Percentiles rank a stretch among this genome's conserved stretches.
These are phyloP conservation scores for Thoreauomyces humboldtii DNA, from an alignment of 192 early-diverging fungal species.

Conservation along the genomic window DNA sequence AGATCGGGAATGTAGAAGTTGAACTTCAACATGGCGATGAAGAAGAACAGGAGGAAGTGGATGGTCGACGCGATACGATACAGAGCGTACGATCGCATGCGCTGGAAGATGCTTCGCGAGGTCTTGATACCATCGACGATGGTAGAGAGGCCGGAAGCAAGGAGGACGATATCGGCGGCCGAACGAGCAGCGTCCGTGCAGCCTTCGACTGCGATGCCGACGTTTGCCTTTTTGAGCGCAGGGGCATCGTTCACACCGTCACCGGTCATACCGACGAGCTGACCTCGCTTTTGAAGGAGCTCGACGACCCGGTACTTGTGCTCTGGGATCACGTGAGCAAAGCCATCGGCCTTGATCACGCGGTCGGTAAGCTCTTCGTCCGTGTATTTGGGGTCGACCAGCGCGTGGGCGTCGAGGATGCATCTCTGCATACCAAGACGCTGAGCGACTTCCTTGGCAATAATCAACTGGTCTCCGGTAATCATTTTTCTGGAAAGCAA, in stretches of 20 bases:
- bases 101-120: constrained; percentile 91
- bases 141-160: constrained; percentile 84
- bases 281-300: constrained; percentile 83
- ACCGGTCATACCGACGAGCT: constrained; percentile 95
- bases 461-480: constrained; percentile 93
- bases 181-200: constrained; percentile 95
- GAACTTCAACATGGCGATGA: constrained; percentile 78
- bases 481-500: too few relatives aligned
- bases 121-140: constrained; percentile 90
- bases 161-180: constrained; percentile 93
- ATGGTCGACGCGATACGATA: constrained; percentile 94
- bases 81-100: constrained; percentile 88
- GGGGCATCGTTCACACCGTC: constrained; percentile 98
- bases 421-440: constrained; percentile 86
- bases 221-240: constrained; percentile 95
- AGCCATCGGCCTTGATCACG: constrained; percentile 84
- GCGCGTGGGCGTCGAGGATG: constrained; percentile 80
- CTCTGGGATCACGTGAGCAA: constrained; percentile 95
- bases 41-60: constrained; percentile 96
- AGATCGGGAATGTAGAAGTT: constrained; percentile 79
- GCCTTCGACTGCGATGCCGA: constrained; percentile 94
- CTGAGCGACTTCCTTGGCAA: constrained; percentile 87
- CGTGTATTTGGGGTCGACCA: constrained; percentile 66
- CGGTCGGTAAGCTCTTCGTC: constrained; percentile 83
- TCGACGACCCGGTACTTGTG: constrained; percentile 97